These are phyloP conservation scores for Phytophthora agathidicida DNA, from an alignment of 352 stramenopile genomes.

Conservation along the genomic window DNA sequence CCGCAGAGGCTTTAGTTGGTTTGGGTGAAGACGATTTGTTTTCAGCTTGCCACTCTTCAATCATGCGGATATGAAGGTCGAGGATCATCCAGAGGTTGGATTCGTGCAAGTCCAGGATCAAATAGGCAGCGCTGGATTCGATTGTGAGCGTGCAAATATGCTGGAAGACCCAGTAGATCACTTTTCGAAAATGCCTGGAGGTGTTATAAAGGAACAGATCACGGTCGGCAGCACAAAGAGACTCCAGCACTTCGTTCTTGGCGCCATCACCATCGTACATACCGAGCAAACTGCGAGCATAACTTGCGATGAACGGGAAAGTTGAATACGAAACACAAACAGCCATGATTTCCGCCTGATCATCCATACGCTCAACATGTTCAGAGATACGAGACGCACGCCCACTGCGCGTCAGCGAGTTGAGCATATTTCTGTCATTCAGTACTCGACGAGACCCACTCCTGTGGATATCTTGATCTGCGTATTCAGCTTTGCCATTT, in stretches of 20 bases:
- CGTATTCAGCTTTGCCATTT: conserved; percentile 29
- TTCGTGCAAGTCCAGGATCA: conserved; percentile 83
- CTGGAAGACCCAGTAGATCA: conserved; percentile 81
- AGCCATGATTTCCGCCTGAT: conserved; percentile 69
- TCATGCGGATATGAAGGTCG: conserved; percentile 73
- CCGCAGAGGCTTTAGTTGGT: conserved; percentile 2
- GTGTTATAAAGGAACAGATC: conserved; percentile 74
- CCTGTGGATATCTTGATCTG: conserved; percentile 34
- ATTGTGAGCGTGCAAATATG: conserved; percentile 80
- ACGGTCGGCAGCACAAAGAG: conserved; percentile 55
- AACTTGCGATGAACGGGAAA: conserved; percentile 88
- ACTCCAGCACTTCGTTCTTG: conserved; percentile 65
- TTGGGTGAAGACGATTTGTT: conserved; percentile 3
- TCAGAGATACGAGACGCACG: conserved; percentile 57
- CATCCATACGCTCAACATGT: conserved; percentile 76
- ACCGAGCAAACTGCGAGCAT: conserved; percentile 72
- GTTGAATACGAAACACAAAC: conserved; percentile 84
- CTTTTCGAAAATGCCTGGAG: conserved; percentile 75
- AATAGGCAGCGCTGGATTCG: conserved; percentile 74
- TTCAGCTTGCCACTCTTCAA: conserved; percentile 63
- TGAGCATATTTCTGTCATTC: conserved; percentile 61
- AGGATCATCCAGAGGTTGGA: conserved; percentile 86
- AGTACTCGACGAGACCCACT: conserved; percentile 11
- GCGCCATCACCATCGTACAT: conserved; percentile 73
- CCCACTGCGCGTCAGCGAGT: conserved; percentile 72